Evolutionary conservation across 805 yeast genomes (phyloP), one percentile per base, ranked within the genome.

Genomic region (Saccharomycopsis sp.): DNA sequence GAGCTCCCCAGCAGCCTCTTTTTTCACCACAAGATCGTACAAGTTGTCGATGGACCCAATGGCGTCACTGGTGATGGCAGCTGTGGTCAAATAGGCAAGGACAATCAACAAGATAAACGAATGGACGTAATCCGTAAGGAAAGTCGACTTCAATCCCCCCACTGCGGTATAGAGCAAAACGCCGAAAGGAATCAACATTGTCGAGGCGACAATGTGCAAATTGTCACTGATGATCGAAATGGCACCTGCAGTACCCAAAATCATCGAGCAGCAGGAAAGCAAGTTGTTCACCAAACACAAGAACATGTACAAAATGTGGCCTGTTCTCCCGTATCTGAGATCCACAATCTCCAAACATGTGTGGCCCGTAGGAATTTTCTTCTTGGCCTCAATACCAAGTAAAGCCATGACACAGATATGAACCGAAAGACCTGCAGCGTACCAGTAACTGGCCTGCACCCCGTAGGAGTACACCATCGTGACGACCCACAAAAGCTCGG

Each of bases 81-180:
- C 57, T 12, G 71, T 69, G 54, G 63, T 57, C 14, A 70, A 50
- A 57, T 64, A 68, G 55, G 68, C 65, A 20, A 70, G 58, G 16
- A 70, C 59, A 14, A 70, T 55, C 9, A 70, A 24, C 15, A 66
- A 64, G 50, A 71, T 67, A 37, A 70, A 66, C 1, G 74, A 67
- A 60, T 71, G 74, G 51, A 44, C 21, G 12, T 44, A 44, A 44
- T 44, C 52, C 3, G 59, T 21, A n/a, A 69, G 60, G 59, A 71
- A 71, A 1, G 75, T 71, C 2, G 74, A 72, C 57, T 70, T 70
- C 34, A 72, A 62, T 24, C 75, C 75, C 24, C 75, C 75, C 40
- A 71, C 62, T 4, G 67, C 64, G 1, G 74, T 70, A 61, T 71
- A 71, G 24, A 68, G 61, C 46, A 65, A 58, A 20, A 71, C 75